Conservation (phyloP, 768 basidiomycete species). For the Lactarius quietus region DNA sequence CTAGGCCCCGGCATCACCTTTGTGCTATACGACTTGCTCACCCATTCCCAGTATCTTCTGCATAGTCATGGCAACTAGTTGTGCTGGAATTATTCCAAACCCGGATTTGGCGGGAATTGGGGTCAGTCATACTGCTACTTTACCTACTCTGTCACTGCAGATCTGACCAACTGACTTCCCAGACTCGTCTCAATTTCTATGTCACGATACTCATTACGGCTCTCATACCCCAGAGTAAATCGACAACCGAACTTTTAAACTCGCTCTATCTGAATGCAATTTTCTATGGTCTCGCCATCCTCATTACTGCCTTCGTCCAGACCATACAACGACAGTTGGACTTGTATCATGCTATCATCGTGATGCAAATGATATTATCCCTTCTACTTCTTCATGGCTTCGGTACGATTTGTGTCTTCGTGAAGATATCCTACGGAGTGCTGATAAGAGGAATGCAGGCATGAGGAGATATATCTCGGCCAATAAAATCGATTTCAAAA, state of each 20-base stretch:
- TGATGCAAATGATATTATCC: background rate
- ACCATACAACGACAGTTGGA: background rate
- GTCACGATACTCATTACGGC: background rate
- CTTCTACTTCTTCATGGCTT: background rate
- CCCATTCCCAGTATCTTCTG: too few species aligned
- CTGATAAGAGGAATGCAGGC: background rate
- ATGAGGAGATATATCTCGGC: background rate
- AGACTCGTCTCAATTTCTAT: background rate
- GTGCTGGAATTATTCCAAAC: background rate
- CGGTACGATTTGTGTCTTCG: background rate
- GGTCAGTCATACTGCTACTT: background rate
- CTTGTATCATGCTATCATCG: constrained; percentile 1
- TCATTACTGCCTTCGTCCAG: background rate
- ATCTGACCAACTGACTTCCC: background rate
- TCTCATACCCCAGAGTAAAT: background rate
- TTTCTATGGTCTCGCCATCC: background rate
- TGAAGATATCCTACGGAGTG: background rate
- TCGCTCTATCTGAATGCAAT: background rate
- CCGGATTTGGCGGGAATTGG: constrained; percentile 1
- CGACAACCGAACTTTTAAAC: background rate
- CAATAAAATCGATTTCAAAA: background rate
- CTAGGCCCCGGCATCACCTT: too few species aligned
- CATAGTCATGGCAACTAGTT: background rate
- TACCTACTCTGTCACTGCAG: background rate
- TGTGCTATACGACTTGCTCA: too few species aligned